Base-by-base conservation (phyloP, 2,329 filamentous ascomycete species). In the Fusarium sp. region DNA sequence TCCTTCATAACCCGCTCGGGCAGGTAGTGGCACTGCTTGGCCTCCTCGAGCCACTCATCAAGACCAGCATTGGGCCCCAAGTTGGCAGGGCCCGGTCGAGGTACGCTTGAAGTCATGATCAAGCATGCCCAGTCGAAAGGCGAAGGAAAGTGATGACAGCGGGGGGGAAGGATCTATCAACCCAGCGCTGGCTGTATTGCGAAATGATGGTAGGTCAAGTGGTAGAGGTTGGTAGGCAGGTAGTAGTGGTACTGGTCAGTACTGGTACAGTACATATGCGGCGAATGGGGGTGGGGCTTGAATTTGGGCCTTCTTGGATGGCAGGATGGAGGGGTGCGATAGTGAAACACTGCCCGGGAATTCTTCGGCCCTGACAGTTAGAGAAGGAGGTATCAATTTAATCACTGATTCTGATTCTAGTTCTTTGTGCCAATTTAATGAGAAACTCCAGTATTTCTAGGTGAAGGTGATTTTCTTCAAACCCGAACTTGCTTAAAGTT, bases 1-100 rank as follows among this genome's bases (percentile, higher is more conserved):
- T 97, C 93, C 86, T 99, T 99, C 96, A 99, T 99, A 77, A 97
- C 94, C 68, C 91, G 84, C 83, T 99, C 96, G 52, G 96, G 96
- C 55, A 99, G 88, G 80, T 98, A 98, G 81, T 97, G 96, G 84
- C 96, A 98, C 82, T 96, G 92, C 82, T 97, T 98, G 46, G 96
- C 96, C 81, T 97, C 93, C 79, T 96, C 93, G 32, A 99, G 87
- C 96, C 96, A 99, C 83, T 98, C 94, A 80, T 98, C 94, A 34
- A 97, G 90, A 16, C 94, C 94, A 41, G 94, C 93, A 79, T 93
- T 93, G 61, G 92, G 89, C 69, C 90, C 90, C 71, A 98, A 85
- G 75, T 92, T 94, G 64, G 95, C 95, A 61, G 95, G 94, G 56
- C 95, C 95, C 62, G 95, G 95, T 84, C 95, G 93, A 62, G 96